Base-by-base conservation (phyloP, 148 eudicot species). In the Simmondsia chinensis region DNA sequence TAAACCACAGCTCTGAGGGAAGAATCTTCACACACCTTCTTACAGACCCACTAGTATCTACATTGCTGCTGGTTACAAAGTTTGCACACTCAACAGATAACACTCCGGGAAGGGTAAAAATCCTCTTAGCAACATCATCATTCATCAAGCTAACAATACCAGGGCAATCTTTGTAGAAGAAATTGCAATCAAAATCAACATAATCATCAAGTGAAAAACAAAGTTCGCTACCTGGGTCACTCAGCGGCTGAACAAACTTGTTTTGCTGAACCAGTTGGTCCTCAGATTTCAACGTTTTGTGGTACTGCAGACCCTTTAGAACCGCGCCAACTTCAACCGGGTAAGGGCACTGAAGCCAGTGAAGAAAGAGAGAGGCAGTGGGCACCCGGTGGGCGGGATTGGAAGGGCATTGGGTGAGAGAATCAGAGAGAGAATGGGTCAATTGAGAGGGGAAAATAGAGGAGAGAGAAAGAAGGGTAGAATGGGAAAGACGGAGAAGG, bases 111-210 rank as follows among this genome's bases (percentile, higher is more conserved):
- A 88, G 71, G 2, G 71, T 68, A 33, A 91, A 76, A 6, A 70
- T 64, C 46, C 69, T 52, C 23, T 35, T 33, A 20, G 44, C 1
- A 10, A 20, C 24, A 50, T 72, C 70, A 4, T 10, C 20, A 37
- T 26, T 33, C 18, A 49, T 2, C 20, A 52, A 63, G 20, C 67
- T 51, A 25, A 91, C 95, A 1, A 69, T 79, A 18, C 74, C 86
- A 4, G 95, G 95, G 43, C 94, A 86, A 20, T 77, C 68, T 18
- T 30, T 40, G 39, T 91, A 91, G 66, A 79, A 86, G 59, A 79
- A 82, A 56, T 66, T 66, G 11, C 65, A 48, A 5, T 51, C 65
- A 6, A 54, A 50, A 46, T 53, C 66, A 3, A 60, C 66, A 34
- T 66, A 70, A 31, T 72, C 73, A 3, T 87, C 74, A 2, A 83